phyloP scores from a whole-genome alignment of 2,329 filamentous ascomycete genomes.

The Calonectria naviculata region DNA sequence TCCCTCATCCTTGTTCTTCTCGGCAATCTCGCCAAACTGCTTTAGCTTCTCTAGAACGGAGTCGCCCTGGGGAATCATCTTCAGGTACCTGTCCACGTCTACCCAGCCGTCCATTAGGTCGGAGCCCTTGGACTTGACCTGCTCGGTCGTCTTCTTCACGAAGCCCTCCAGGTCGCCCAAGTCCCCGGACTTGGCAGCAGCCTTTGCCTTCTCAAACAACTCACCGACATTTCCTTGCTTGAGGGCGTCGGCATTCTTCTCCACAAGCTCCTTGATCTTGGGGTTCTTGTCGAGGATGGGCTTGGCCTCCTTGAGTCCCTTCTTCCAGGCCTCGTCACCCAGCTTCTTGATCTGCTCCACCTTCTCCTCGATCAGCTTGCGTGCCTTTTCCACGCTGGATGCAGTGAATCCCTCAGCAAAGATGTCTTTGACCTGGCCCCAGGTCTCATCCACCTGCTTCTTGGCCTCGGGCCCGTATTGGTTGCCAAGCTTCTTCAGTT shows the following conservation, averaged over 20 bases:
- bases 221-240: slow-evolving; percentile 75
- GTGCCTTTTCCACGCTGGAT: slow-evolving; percentile 63
- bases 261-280: slow-evolving; percentile 77
- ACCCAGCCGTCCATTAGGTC: slow-evolving; percentile 52
- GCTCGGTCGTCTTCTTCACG: slow-evolving; percentile 44
- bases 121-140: slow-evolving; percentile 60
- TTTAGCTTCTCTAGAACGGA: slow-evolving; percentile 75
- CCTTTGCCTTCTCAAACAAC: slow-evolving; percentile 71
- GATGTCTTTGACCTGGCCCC: slow-evolving; percentile 73
- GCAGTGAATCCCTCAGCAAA: slow-evolving; percentile 70
- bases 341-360: slow-evolving; percentile 73
- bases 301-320: slow-evolving; percentile 77
- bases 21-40: slow-evolving; percentile 71
- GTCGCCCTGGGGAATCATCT: slow-evolving; percentile 72
- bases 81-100: slow-evolving; percentile 70
- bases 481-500: slow-evolving; percentile 76
- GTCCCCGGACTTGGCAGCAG: slow-evolving; percentile 71
- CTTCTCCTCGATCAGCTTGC: slow-evolving; percentile 76
- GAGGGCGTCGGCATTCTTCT: slow-evolving; percentile 75
- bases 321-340: slow-evolving; percentile 78
- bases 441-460: slow-evolving; percentile 80
- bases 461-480: slow-evolving; percentile 80
- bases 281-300: slow-evolving; percentile 81
- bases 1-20: slow-evolving; percentile 76
- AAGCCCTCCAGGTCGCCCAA: slow-evolving; percentile 55